Base-by-base conservation (phyloP, 345 rosid genomes). In the Gossypium sturtianum region DNA sequence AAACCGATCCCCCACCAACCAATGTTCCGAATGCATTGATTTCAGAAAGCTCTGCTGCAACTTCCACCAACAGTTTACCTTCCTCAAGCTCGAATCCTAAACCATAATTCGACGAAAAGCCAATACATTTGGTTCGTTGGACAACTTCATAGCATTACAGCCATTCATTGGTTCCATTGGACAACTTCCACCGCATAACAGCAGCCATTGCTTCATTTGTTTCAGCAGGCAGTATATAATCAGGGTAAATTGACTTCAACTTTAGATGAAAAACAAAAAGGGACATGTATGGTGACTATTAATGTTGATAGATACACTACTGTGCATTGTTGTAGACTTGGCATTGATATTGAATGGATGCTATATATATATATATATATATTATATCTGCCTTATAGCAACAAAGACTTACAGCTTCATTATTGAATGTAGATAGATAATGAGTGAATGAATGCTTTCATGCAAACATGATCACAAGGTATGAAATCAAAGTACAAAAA, bases 41-140 rank as follows among this genome's bases (percentile, higher is more conserved):
- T 38, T n/a, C 23, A 7, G 65, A 25, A 43, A 48, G 22, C 45
- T 57, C 12, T 10, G 12, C 12, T 8, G 34, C 15, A 13, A 5
- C 10, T 13, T 58, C 52, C 17, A 12, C 34, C 1, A 23, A n/a
- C 44, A 17, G 47, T 60, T 66, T 15, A 22, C 43, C 65, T 53
- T 76, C 83, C 11, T 67, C 73, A 5, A 9, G 64, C 71, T 73
- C 75, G 1, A 38, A 56, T 13, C 29, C 59, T 9, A 13, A 12
- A n/a, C 9, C 0, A 15, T 20, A 71, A 60, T 16, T 59, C 19
- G 23, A 66, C 9, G 23, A 66, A 44, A 60, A 34, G 62, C 15
- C 63, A 71, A 20, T 52, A 51, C 64, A 41, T 25, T 48, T 25
- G 59, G 49, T 66, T 58, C 56, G 23, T 12, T 11, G 71, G 27